Conservation (phyloP, 352 stramenopile species). For the Pythium phragmitis region DNA sequence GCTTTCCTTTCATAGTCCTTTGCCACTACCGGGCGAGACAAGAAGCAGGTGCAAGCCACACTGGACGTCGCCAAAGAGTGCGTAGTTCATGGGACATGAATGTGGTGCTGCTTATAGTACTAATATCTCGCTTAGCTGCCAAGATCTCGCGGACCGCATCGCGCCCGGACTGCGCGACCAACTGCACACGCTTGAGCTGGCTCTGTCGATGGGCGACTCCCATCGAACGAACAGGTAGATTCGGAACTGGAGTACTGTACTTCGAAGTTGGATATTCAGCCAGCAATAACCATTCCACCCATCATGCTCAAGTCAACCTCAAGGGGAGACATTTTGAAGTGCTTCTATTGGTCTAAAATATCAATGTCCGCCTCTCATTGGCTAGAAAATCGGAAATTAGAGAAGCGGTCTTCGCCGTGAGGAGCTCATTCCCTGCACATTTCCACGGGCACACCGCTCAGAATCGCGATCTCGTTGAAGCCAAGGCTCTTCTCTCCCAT, state of each 20-base stretch:
- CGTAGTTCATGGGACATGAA: conserved; percentile 5
- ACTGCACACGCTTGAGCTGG: conserved; percentile 35
- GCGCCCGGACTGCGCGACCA: conserved; percentile 36
- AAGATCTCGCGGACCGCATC: conserved; percentile 34
- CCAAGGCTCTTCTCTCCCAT: not conserved
- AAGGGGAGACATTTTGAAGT: not conserved
- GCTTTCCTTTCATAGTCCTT: conserved; percentile 18
- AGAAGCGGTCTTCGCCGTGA: not conserved
- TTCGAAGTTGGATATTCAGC: not conserved
- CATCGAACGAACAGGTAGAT: not conserved
- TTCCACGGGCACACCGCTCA: not conserved
- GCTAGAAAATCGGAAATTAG: not conserved
- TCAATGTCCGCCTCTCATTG: not conserved
- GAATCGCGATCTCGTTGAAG: conserved; percentile 12
- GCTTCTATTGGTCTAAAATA: not conserved
- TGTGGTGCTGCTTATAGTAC: not conserved
- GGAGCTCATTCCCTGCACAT: not conserved
- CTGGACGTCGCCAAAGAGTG: conserved; percentile 39
- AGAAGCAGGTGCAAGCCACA: conserved; percentile 25
- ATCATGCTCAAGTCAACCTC: not conserved
- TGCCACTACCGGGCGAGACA: conserved; percentile 15
- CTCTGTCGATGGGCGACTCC: conserved; percentile 15
- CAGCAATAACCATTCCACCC: not conserved
- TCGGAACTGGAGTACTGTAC: not conserved
- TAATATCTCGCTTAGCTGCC: conserved; percentile 27